Base-by-base conservation (phyloP, 352 stramenopile genomes). In the Elongisporangium senticosum region DNA sequence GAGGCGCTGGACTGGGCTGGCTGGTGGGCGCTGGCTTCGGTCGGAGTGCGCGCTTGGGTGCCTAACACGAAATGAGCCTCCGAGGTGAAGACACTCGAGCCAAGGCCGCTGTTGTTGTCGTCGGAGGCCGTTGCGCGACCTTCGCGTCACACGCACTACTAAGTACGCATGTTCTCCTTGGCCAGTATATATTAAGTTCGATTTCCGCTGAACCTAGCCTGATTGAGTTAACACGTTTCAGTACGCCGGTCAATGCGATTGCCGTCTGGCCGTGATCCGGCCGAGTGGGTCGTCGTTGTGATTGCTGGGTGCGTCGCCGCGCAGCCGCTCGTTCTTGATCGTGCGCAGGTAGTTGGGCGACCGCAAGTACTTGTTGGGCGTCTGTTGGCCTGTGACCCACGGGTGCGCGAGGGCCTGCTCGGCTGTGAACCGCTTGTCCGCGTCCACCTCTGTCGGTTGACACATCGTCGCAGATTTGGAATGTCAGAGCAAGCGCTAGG, bases 281-380 rank as follows among this genome's bases (percentile, higher is more conserved):
- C 20, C 49, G 33, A 33, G 24, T 7, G 69, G 23, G 7, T 65
- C 33, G n/a, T 57, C 61, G 22, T 63, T 63, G 50, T 33, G 51
- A 15, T 56, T 63, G 60, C 57, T 69, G 7, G 56, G 51, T 7
- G 72, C 57, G 14, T 63, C 53, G 23, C 48, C 53, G 14, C 65
- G 68, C 43, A 71, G 57, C 54, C 81, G 75, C 58, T 90, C 76
- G 62, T 90, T 74, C 67, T 89, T 89, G 62, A 94, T 93, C 49
- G 75, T 80, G 51, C 80, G 74, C 55, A 96, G 62, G 59, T 96
- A 93, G 65, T 94, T 94, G 28, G 86, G 86, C 21, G 86, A 96
- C 51, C 89, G 87, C 28, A 96, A 63, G 68, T 74, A 93, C 68
- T 93, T 86, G 80, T 96, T 93, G 33, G 86, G 83, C 7, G 85